Evolutionary conservation across 129 eudicot genomes (phyloP).

Genomic region (Artemisia annua): DNA sequence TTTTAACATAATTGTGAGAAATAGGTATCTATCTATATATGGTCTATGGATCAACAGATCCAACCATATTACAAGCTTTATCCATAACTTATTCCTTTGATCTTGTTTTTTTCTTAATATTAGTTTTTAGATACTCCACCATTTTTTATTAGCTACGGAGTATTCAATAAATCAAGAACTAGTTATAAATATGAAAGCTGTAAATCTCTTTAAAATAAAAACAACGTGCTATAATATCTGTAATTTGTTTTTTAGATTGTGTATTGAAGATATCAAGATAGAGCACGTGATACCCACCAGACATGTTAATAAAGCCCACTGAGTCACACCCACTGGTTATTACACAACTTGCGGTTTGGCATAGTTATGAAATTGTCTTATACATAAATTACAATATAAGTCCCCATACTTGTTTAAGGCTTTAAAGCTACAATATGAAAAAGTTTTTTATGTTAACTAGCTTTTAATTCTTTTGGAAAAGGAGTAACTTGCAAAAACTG

Average conservation of each 20-base stretch:
- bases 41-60: too few relatives aligned
- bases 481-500: too few relatives aligned
- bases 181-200: background rate
- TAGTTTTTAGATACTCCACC: too few relatives aligned
- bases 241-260: background rate
- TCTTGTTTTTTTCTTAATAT: too few relatives aligned
- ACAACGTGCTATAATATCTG: conserved; percentile 17
- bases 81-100: too few relatives aligned
- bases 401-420: background rate
- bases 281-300: conserved; percentile 19
- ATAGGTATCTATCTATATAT: too few relatives aligned
- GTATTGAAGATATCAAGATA: background rate
- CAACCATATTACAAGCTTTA: too few relatives aligned
- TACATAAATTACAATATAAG: background rate
- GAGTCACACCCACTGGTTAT: conserved; percentile 22
- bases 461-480: too few relatives aligned
- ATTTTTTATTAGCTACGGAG: background rate
- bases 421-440: background rate
- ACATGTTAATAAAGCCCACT: conserved; percentile 15
- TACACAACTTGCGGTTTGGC: conserved; percentile 1
- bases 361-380: background rate
- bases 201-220: background rate
- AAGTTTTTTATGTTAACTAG: too few relatives aligned
- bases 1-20: too few relatives aligned
- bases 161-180: background rate